These are phyloP conservation scores for Saccharum officinarum DNA, from an alignment of 176 grass and related monocot species.

Conservation along the genomic window DNA sequence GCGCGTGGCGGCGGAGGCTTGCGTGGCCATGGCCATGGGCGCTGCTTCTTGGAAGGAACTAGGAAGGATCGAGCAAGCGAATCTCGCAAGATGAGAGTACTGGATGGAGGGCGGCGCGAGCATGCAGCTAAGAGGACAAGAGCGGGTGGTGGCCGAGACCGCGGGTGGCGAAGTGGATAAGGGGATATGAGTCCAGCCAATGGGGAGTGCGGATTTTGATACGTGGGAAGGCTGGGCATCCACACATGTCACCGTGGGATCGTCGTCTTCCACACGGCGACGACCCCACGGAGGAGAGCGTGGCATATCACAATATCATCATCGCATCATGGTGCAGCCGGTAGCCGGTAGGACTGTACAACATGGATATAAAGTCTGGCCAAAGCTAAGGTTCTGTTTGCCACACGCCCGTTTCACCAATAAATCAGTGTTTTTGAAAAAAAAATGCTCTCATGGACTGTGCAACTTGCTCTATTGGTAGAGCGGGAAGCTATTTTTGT, in stretches of 20 bases:
- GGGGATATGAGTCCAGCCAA: conserved; percentile 74
- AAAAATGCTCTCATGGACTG: too few species aligned
- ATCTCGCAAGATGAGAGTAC: not conserved
- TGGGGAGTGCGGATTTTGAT: conserved; percentile 70
- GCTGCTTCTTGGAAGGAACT: too few species aligned
- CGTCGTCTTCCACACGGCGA: conserved; percentile 1
- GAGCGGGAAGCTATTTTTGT: too few species aligned
- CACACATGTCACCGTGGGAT: conserved; percentile 23
- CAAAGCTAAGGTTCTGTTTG: too few species aligned
- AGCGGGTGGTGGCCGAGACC: not conserved
- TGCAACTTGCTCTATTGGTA: too few species aligned
- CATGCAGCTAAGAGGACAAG: conserved; percentile 22
- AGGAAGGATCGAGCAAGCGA: not conserved
- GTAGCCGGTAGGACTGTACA: too few species aligned
- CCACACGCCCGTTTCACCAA: too few species aligned
- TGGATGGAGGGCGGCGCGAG: not conserved
- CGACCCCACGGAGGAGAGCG: too few species aligned
- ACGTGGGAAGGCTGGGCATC: not conserved
- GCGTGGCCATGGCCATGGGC: conserved; percentile 72
- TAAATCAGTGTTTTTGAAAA: too few species aligned
- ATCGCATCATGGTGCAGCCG: too few species aligned
- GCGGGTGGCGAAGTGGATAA: conserved; percentile 60
- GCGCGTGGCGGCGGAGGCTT: conserved; percentile 64
- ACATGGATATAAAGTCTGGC: too few species aligned
- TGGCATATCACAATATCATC: too few species aligned